phyloP scores from a whole-genome alignment of 306 rosid species.

The Prunus armeniaca region DNA sequence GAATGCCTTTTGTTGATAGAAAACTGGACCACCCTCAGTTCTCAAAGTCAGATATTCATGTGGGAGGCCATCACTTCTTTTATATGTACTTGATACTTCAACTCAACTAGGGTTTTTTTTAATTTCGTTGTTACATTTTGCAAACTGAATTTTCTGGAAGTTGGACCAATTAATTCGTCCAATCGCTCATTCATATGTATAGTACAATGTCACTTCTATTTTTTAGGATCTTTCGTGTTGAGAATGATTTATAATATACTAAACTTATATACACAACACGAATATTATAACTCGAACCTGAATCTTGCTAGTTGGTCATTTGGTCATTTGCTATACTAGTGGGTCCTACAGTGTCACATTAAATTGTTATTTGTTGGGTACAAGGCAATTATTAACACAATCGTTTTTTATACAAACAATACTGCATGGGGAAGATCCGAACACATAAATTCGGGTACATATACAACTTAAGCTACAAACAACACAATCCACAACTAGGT shows the following conservation, averaged over 20 bases:
- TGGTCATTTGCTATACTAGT: too few species aligned
- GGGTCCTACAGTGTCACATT: too few species aligned
- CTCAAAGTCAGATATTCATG: not conserved
- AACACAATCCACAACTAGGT: too few species aligned
- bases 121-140: not conserved
- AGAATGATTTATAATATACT: accelerated
- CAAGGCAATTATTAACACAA: too few species aligned
- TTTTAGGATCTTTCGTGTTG: not conserved
- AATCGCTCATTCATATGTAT: not conserved
- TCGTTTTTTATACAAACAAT: too few species aligned
- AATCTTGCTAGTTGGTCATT: too few species aligned
- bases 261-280: too few species aligned
- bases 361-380: too few species aligned
- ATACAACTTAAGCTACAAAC: too few species aligned
- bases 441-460: accelerated
- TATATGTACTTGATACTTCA: not conserved
- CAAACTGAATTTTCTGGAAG: not conserved
- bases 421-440: accelerated
- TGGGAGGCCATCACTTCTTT: not conserved
- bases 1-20: not conserved
- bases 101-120: not conserved
- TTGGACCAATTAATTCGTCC: not conserved
- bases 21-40: slow-evolving; percentile 1
- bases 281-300: too few species aligned
- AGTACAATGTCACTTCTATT: not conserved